Evolutionary conservation across 2,329 filamentous ascomycete species (phyloP).

Genomic region (Phialophora tarda): DNA sequence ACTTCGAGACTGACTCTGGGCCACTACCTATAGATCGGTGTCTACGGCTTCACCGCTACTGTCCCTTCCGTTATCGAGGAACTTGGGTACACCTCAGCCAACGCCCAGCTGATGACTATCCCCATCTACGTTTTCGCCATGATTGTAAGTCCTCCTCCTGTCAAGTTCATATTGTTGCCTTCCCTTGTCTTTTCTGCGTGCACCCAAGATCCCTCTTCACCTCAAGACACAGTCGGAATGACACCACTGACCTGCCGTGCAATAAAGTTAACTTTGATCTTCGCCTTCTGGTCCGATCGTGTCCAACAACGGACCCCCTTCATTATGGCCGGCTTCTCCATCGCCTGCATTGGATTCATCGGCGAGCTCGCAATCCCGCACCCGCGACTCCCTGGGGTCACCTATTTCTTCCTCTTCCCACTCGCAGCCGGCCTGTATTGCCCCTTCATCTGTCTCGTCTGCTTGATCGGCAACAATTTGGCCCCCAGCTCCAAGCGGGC

Average conservation of each 20-base stretch:
- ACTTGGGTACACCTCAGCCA: conserved; percentile 48
- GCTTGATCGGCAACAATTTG: conserved; percentile 74
- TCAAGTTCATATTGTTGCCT: neutral
- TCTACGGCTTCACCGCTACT: conserved; percentile 35
- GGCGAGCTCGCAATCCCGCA: conserved; percentile 61
- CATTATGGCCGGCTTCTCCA: conserved; percentile 62
- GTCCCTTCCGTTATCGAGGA: conserved; percentile 50
- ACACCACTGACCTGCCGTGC: neutral
- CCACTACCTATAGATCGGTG: conserved; percentile 28
- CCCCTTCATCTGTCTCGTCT: conserved; percentile 60
- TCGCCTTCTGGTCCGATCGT: conserved; percentile 60
- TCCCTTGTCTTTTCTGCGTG: neutral
- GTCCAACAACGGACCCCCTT: conserved; percentile 65
- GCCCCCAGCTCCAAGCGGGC: conserved; percentile 72
- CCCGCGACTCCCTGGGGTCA: conserved; percentile 51
- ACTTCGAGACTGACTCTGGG: neutral
- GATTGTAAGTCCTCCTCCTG: conserved; percentile 47
- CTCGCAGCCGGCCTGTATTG: conserved; percentile 72
- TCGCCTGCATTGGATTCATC: conserved; percentile 67
- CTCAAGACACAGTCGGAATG: neutral
- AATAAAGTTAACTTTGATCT: conserved; percentile 53
- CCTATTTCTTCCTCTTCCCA: conserved; percentile 42
- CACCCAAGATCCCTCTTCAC: neutral
- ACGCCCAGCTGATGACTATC: conserved; percentile 49
- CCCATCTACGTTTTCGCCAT: conserved; percentile 72